A percentile compares a stretch with the other conserved stretches of the same genome.
Conservation (phyloP, 1,284 basidiomycete species). For the Melampsora abietis-canadensis region DNA sequence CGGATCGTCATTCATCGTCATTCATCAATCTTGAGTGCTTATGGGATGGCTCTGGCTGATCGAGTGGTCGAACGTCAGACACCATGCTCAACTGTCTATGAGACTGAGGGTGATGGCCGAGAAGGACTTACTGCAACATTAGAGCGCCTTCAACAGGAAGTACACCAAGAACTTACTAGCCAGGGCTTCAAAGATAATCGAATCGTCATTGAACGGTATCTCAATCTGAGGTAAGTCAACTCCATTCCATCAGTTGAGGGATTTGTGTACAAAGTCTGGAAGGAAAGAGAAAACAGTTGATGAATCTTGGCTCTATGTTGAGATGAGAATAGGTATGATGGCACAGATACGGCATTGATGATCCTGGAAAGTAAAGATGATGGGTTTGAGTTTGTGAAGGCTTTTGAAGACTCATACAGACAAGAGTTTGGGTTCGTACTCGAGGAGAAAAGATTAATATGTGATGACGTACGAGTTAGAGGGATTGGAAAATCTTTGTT, state of each 20-base stretch:
- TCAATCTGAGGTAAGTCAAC: conserved; percentile 33
- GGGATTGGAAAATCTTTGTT: conserved; percentile 41
- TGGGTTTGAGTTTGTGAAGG: conserved; percentile 13
- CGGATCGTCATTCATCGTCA: conserved; percentile 81
- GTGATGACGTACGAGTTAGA: conserved; percentile 40
- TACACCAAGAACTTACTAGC: not conserved
- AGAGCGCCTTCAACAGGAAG: conserved; percentile 45
- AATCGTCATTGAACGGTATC: conserved; percentile 30
- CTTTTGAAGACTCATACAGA: conserved; percentile 19
- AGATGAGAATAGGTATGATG: conserved; percentile 30
- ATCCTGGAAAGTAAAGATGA: conserved; percentile 12
- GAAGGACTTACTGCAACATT: not conserved
- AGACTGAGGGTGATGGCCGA: conserved; percentile 22
- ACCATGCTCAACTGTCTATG: conserved; percentile 51
- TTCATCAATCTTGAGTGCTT: conserved; percentile 81
- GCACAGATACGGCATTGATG: conserved; percentile 42
- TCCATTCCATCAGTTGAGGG: not conserved
- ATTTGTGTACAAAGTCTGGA: not conserved
- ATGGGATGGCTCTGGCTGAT: conserved; percentile 82
- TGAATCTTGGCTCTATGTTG: not conserved
- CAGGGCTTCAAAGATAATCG: conserved; percentile 14
- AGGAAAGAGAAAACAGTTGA: not conserved
- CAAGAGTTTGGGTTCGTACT: conserved; percentile 37
- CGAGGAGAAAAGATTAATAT: conserved; percentile 20
- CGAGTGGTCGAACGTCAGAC: conserved; percentile 55